Evolutionary conservation across 148 eudicot genomes (phyloP).

Genomic region (Dysphania ambrosioides): DNA sequence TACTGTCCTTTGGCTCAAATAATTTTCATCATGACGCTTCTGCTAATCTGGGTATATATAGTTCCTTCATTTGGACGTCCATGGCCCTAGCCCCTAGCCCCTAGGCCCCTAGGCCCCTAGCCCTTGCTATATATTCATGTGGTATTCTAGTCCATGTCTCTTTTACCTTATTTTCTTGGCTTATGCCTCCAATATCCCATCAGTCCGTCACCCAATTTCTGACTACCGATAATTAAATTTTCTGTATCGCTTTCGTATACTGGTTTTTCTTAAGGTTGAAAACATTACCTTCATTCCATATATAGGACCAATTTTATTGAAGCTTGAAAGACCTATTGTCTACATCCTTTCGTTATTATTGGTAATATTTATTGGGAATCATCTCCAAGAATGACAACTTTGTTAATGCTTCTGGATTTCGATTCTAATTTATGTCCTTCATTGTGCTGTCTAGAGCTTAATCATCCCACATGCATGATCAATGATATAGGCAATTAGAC

Average conservation of each 20-base stretch:
- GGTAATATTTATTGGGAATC: constrained; percentile 13
- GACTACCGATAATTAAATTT: constrained; percentile 13
- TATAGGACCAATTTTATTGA: not conserved
- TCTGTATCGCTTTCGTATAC: not conserved
- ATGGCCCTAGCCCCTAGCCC: too few relatives aligned
- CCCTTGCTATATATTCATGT: not conserved
- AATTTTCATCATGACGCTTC: not conserved
- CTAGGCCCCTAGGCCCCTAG: too few relatives aligned
- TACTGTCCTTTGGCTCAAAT: constrained; percentile 1
- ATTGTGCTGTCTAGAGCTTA: constrained; percentile 14
- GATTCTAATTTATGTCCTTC: not conserved
- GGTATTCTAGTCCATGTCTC: constrained; percentile 14
- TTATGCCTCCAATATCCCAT: not conserved
- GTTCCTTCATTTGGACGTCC: not conserved
- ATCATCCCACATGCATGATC: too few relatives aligned
- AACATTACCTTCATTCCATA: constrained; percentile 7
- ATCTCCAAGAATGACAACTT: not conserved
- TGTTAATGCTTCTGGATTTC: not conserved
- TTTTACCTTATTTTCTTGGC: not conserved
- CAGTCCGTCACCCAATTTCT: constrained; percentile 4
- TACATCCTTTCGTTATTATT: constrained; percentile 3
- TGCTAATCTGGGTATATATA: not conserved
- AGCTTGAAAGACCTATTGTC: not conserved
- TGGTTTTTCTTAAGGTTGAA: not conserved
- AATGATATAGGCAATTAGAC: too few relatives aligned